phyloP scores from a whole-genome alignment of 805 yeast genomes.

The Starmerella gropengiesseri region DNA sequence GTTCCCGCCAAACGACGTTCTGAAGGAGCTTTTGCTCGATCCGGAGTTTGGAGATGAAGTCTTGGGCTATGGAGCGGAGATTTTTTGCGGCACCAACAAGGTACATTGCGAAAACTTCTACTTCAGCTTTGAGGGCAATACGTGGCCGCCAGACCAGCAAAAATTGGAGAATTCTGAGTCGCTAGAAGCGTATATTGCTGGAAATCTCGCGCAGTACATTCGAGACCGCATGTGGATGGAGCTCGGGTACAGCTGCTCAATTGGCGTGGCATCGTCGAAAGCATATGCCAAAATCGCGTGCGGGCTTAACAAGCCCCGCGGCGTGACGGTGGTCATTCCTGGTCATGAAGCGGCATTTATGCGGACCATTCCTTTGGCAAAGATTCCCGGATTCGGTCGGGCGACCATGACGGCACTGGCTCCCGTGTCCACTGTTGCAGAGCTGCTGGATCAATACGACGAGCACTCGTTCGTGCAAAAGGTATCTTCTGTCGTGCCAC shows the following conservation, averaged over 20 bases:
- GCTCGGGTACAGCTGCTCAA: conserved; percentile 26
- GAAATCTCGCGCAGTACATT: conserved; percentile 24
- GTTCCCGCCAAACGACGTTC: background rate
- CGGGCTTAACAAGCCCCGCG: conserved; percentile 27
- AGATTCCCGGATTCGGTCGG: conserved; percentile 27
- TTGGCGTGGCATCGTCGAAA: conserved; percentile 27
- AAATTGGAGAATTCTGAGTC: conserved; percentile 4
- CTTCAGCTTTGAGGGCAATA: conserved; percentile 24
- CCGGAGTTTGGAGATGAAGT: conserved; percentile 14
- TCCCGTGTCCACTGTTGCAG: conserved; percentile 9
- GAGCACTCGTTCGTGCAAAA: background rate
- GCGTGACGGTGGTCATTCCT: conserved; percentile 26
- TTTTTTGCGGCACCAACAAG: background rate
- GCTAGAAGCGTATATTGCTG: conserved; percentile 25
- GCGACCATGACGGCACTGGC: conserved; percentile 7
- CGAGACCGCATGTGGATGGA: conserved; percentile 24
- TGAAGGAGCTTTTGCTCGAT: conserved; percentile 1
- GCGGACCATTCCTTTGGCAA: conserved; percentile 10
- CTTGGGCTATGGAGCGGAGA: conserved; percentile 3
- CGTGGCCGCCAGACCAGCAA: conserved; percentile 19
- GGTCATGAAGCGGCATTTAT: conserved; percentile 23
- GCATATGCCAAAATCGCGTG: conserved; percentile 28
- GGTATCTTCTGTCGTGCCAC: background rate
- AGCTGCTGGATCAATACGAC: conserved; percentile 5
- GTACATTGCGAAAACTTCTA: conserved; percentile 25